These are phyloP conservation scores for Ziziphus jujuba DNA, from an alignment of 306 rosid genomes.

Conservation along the genomic window DNA sequence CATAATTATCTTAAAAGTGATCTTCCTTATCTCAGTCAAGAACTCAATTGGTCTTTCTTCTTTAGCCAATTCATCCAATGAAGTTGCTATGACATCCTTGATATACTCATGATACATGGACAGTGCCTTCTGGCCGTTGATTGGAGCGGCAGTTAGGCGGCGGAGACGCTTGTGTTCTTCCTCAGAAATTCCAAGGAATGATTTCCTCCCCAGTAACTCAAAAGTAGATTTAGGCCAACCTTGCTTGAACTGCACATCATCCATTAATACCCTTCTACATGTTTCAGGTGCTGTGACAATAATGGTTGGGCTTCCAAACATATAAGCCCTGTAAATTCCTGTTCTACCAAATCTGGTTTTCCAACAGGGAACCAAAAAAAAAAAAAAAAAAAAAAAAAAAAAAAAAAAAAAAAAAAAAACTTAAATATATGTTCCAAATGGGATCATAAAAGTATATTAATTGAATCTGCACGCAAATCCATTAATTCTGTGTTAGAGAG, in stretches of 20 bases:
- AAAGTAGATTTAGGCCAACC: slow-evolving; percentile 41
- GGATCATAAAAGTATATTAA: background rate
- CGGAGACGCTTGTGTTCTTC: slow-evolving; percentile 67
- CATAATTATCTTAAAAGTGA: slow-evolving; percentile 53
- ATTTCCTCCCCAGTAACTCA: slow-evolving; percentile 29
- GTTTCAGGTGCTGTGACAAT: slow-evolving; percentile 41
- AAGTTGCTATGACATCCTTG: slow-evolving; percentile 23
- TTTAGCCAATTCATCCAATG: slow-evolving; percentile 37
- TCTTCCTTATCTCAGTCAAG: slow-evolving; percentile 57
- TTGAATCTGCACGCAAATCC: too few relatives aligned
- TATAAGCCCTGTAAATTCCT: slow-evolving; percentile 35
- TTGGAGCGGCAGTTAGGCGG: slow-evolving; percentile 56
- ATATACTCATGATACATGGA: slow-evolving; percentile 41
- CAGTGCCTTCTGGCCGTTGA: slow-evolving; percentile 58
- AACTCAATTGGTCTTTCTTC: slow-evolving; percentile 40
- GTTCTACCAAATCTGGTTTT: slow-evolving; percentile 30
- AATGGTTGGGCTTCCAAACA: slow-evolving; percentile 49
- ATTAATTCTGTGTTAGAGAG: too few relatives aligned
- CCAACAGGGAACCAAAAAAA: too few relatives aligned
- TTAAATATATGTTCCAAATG: background rate
- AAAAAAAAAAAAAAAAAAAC: background rate
- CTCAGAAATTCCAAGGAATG: slow-evolving; percentile 33
- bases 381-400: too few relatives aligned
- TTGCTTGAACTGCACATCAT: slow-evolving; percentile 28
- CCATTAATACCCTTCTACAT: slow-evolving; percentile 32